Percentiles rank a stretch among this genome's conserved stretches.
These are phyloP conservation scores for Podospora pseudocomata DNA, from an alignment of 495 filamentous ascomycete genomes.

Conservation along the genomic window DNA sequence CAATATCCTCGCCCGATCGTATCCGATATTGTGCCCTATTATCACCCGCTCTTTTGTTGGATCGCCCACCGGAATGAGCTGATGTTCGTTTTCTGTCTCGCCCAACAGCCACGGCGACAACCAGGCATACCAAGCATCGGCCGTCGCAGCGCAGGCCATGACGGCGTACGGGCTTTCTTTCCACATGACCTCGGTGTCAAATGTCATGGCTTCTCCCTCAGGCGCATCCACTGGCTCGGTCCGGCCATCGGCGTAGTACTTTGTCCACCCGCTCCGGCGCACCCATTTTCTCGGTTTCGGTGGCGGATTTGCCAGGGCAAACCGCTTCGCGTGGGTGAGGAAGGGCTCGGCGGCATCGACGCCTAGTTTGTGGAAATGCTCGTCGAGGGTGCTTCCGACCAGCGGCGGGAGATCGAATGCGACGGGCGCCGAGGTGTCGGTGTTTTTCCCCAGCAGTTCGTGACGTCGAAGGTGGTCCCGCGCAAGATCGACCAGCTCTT, in stretches of 20 bases:
- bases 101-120: conserved; percentile 91
- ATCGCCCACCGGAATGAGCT: conserved; percentile 84
- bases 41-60: conserved; percentile 65
- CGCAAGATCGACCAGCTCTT: conserved; percentile 72
- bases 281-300: conserved; percentile 77
- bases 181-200: conserved; percentile 97
- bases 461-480: conserved; percentile 81
- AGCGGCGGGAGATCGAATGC: conserved; percentile 80
- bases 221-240: conserved; percentile 70
- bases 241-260: conserved; percentile 72
- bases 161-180: conserved; percentile 86
- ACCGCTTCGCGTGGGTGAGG: conserved; percentile 66
- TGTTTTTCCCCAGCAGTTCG: conserved; percentile 85
- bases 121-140: conserved; percentile 94
- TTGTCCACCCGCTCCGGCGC: conserved; percentile 86
- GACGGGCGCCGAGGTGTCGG: conserved; percentile 68
- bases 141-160: conserved; percentile 90
- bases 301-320: conserved; percentile 62
- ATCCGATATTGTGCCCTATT: conserved; percentile 94
- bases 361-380: conserved; percentile 91
- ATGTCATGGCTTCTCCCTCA: conserved; percentile 75
- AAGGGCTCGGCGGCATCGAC: conserved; percentile 89
- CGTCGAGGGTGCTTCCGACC: conserved; percentile 78
- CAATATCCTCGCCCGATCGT: conserved; percentile 79
- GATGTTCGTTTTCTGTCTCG: conserved; percentile 69